These are phyloP conservation scores for Senna tora DNA, from an alignment of 306 rosid species.

Conservation along the genomic window DNA sequence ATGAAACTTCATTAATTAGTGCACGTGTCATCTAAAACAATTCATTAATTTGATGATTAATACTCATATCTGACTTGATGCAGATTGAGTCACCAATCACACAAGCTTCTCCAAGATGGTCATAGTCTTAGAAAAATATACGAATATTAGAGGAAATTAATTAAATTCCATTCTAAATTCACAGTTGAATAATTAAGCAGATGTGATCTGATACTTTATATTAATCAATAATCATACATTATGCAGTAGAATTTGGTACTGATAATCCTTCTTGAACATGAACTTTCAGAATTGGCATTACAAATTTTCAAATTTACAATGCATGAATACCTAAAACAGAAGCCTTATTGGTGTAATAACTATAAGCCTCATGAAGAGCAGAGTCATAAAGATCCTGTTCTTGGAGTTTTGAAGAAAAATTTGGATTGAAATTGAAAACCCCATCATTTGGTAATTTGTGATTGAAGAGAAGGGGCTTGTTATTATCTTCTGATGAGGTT, in stretches of 20 bases:
- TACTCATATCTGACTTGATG: constrained; percentile 39
- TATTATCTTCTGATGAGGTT: constrained; percentile 48
- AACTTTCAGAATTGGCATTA: constrained; percentile 37
- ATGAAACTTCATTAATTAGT: constrained; percentile 19
- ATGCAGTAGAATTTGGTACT: constrained; percentile 28
- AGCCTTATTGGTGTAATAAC: constrained; percentile 42
- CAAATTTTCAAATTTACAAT: constrained; percentile 6
- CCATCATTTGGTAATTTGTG: constrained; percentile 39
- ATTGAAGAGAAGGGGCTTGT: constrained; percentile 39
- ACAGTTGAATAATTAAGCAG: constrained; percentile 36
- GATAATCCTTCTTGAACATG: constrained; percentile 35
- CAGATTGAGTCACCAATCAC: constrained; percentile 33
- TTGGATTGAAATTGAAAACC: constrained; percentile 45
- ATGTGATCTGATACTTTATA: constrained; percentile 6
- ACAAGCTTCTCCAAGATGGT: constrained; percentile 9
- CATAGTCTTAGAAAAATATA: not conserved
- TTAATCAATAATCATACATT: constrained; percentile 47
- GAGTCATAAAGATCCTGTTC: constrained; percentile 44
- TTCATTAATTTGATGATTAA: constrained; percentile 32
- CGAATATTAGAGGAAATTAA: too few relatives aligned
- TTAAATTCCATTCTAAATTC: constrained; percentile 28
- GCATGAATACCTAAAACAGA: constrained; percentile 44
- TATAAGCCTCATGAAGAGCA: constrained; percentile 57
- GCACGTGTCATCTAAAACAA: constrained; percentile 13
- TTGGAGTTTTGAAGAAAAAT: not conserved